Evolutionary conservation across 75 land plant genomes (phyloP).

Genomic region (Cunninghamia lanceolata): DNA sequence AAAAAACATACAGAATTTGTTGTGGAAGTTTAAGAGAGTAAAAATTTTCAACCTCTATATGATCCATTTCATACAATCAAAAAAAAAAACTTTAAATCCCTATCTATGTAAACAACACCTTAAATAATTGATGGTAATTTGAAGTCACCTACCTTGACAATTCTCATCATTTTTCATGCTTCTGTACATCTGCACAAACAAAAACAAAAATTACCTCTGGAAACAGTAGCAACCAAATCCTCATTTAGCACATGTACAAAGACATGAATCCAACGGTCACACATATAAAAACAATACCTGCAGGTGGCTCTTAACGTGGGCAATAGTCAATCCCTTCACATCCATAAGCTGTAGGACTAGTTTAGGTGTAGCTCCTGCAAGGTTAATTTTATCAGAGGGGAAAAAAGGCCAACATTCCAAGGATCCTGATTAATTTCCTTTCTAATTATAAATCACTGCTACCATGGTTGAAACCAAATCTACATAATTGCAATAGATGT

Average conservation of each 20-base stretch:
- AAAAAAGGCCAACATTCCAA: not conserved
- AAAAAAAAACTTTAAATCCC: not conserved
- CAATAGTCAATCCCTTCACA: conserved; percentile 58
- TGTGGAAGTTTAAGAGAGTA: not conserved
- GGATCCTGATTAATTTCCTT: not conserved
- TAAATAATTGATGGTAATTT: not conserved
- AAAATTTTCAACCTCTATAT: not conserved
- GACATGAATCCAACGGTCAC: not conserved
- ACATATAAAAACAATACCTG: conserved; percentile 32
- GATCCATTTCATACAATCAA: not conserved
- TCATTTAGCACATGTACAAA: not conserved
- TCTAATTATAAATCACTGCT: not conserved
- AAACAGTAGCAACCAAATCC: not conserved
- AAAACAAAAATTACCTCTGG: not conserved
- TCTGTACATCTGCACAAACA: conserved; percentile 52
- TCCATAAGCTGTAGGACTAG: conserved; percentile 68
- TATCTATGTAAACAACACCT: no score
- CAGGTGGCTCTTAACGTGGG: conserved; percentile 73
- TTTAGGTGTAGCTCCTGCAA: conserved; percentile 69
- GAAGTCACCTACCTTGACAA: conserved; percentile 21
- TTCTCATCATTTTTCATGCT: conserved; percentile 64
- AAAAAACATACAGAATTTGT: not conserved
- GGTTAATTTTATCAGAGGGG: not conserved
- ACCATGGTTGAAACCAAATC: not conserved
- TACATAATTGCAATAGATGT: not conserved